These are phyloP conservation scores for Collybia sp. DNA, from an alignment of 768 basidiomycete genomes.

Conservation along the genomic window DNA sequence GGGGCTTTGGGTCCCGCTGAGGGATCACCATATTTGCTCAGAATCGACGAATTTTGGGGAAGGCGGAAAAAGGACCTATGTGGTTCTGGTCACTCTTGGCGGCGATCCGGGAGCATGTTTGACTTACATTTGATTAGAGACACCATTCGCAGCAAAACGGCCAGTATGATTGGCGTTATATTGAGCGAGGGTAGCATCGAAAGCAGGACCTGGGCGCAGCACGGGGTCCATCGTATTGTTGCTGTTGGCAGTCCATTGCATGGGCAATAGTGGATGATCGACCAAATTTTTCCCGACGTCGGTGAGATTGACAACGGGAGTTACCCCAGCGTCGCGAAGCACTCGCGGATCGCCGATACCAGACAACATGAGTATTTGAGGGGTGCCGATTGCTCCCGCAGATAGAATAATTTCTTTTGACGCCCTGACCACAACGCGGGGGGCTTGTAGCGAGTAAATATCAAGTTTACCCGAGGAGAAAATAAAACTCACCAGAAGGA, in stretches of 20 bases:
- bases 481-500: constrained; percentile 1
- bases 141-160: constrained; percentile 8
- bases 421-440: constrained; percentile 10
- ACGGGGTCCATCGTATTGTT: constrained; percentile 21
- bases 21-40: constrained; percentile 14
- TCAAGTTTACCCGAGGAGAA: neutral
- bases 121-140: neutral
- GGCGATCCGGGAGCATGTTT: too few species aligned
- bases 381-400: constrained; percentile 28
- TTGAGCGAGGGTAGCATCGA: constrained; percentile 14
- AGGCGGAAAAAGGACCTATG: constrained; percentile 2
- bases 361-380: constrained; percentile 25
- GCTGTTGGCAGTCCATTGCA: constrained; percentile 19
- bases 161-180: constrained; percentile 23
- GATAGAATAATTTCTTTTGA: constrained; percentile 33
- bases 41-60: constrained; percentile 11
- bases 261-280: constrained; percentile 22
- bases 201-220: constrained; percentile 15
- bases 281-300: constrained; percentile 29
- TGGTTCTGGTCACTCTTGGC: neutral
- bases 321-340: constrained; percentile 17
- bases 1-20: constrained; percentile 15
- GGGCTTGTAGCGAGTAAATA: neutral
- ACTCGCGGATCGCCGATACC: constrained; percentile 27
- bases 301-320: constrained; percentile 23